Evolutionary conservation across 2,329 filamentous ascomycete species (phyloP).

Genomic region (Fusarium sp.): DNA sequence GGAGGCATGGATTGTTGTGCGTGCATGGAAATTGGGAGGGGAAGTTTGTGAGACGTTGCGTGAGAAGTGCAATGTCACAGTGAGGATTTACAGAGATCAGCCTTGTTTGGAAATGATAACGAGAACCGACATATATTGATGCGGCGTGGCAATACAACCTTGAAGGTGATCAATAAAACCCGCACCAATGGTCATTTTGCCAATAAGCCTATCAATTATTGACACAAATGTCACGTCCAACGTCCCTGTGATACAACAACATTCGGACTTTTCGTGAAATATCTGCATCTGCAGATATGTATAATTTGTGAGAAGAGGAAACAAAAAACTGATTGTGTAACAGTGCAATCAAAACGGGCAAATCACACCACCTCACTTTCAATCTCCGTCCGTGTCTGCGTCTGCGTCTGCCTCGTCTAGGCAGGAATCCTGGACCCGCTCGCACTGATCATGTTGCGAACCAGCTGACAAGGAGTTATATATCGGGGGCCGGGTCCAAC

Average conservation of each 20-base stretch:
- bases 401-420: conserved; percentile 19
- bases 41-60: not conserved
- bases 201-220: not conserved
- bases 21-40: not conserved
- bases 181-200: not conserved
- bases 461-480: conserved; percentile 28
- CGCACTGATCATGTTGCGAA: conserved; percentile 23
- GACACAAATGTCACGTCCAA: not conserved
- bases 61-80: not conserved
- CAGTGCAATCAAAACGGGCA: conserved; percentile 4
- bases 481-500: conserved; percentile 8
- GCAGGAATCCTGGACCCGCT: conserved; percentile 15
- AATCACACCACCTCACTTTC: conserved; percentile 24
- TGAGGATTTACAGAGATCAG: not conserved
- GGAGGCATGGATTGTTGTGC: not conserved
- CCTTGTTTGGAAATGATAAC: not conserved
- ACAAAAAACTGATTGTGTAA: conserved; percentile 8
- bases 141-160: not conserved
- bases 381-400: not conserved
- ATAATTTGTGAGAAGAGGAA: conserved; percentile 17
- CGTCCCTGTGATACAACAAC: not conserved
- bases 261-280: not conserved
- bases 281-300: not conserved
- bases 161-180: not conserved
- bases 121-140: not conserved